Evolutionary conservation across 352 stramenopile species (phyloP).

Genomic region (Globisporangium middletonii): DNA sequence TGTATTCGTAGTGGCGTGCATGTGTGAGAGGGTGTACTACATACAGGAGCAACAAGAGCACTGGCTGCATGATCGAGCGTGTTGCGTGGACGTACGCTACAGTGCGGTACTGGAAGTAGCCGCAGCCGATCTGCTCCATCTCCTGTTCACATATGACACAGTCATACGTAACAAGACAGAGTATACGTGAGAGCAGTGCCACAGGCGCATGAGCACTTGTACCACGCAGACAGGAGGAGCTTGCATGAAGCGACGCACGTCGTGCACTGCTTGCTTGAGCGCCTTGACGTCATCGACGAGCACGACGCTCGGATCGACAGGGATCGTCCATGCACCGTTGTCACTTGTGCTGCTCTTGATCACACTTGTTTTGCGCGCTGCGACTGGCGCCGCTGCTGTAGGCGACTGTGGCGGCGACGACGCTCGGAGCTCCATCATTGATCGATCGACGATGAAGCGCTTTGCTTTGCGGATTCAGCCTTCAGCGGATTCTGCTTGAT

Average conservation of each 20-base stretch:
- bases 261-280: slow-evolving; percentile 60
- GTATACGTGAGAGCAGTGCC: background rate
- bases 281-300: slow-evolving; percentile 55
- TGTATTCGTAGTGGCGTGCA: background rate
- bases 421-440: background rate
- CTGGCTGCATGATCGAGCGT: background rate
- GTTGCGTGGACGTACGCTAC: slow-evolving; percentile 52
- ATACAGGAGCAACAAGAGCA: slow-evolving; percentile 1
- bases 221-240: background rate
- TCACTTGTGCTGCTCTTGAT: background rate
- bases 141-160: slow-evolving; percentile 24
- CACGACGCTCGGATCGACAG: slow-evolving; percentile 7
- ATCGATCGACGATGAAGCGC: too few relatives aligned
- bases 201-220: background rate
- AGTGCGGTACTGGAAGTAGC: slow-evolving; percentile 61
- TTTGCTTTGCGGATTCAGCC: too few relatives aligned
- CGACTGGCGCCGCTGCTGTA: too few relatives aligned
- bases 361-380: background rate
- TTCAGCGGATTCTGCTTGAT: too few relatives aligned
- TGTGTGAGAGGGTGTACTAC: background rate
- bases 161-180: background rate
- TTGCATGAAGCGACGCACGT: slow-evolving; percentile 16
- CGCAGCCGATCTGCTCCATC: slow-evolving; percentile 70
- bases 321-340: slow-evolving; percentile 6
- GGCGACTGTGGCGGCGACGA: background rate